These are phyloP conservation scores for Penicillium sp. DNA, from an alignment of 2,329 filamentous ascomycete genomes.

Conservation along the genomic window DNA sequence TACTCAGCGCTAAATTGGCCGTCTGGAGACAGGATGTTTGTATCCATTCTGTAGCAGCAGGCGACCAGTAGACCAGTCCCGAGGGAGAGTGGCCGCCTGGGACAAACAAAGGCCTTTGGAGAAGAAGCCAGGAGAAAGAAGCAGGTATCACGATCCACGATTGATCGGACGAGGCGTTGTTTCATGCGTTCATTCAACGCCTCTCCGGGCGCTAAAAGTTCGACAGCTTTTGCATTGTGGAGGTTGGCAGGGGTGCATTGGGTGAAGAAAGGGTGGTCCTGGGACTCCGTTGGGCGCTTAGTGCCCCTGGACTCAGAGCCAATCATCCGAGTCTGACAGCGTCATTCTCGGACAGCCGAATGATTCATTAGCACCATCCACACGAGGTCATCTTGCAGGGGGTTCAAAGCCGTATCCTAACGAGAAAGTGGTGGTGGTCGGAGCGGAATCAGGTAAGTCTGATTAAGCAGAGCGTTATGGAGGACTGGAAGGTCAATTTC, in stretches of 20 bases:
- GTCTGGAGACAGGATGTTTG: slow-evolving; percentile 2
- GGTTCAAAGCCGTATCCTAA: too few relatives aligned
- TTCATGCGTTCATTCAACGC: slow-evolving; percentile 20
- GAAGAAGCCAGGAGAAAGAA: slow-evolving; percentile 16
- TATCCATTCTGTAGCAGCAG: slow-evolving; percentile 7
- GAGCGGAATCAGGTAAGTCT: too few relatives aligned
- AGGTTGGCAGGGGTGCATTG: slow-evolving; percentile 12
- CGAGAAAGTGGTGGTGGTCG: too few relatives aligned
- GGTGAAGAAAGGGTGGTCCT: slow-evolving; percentile 22
- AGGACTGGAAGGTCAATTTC: too few relatives aligned
- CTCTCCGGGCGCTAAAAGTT: too few relatives aligned
- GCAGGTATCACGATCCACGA: slow-evolving; percentile 1
- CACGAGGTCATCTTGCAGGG: too few relatives aligned
- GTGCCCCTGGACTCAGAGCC: slow-evolving; percentile 15
- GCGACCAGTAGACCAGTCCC: slow-evolving; percentile 1
- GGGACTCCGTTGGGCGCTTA: slow-evolving; percentile 25
- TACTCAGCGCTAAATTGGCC: slow-evolving; percentile 10
- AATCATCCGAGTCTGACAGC: slow-evolving; percentile 13
- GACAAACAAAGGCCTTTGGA: too few relatives aligned
- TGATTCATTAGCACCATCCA: too few relatives aligned
- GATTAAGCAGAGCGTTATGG: too few relatives aligned
- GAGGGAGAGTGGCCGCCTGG: too few relatives aligned
- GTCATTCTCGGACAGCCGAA: slow-evolving; percentile 4
- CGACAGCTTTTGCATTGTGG: slow-evolving; percentile 12
- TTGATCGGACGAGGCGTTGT: slow-evolving; percentile 12